A percentile compares a stretch with the other conserved stretches of the same genome.
phyloP scores from a whole-genome alignment of 352 stramenopile genomes.

The Globisporangium carolinianum region DNA sequence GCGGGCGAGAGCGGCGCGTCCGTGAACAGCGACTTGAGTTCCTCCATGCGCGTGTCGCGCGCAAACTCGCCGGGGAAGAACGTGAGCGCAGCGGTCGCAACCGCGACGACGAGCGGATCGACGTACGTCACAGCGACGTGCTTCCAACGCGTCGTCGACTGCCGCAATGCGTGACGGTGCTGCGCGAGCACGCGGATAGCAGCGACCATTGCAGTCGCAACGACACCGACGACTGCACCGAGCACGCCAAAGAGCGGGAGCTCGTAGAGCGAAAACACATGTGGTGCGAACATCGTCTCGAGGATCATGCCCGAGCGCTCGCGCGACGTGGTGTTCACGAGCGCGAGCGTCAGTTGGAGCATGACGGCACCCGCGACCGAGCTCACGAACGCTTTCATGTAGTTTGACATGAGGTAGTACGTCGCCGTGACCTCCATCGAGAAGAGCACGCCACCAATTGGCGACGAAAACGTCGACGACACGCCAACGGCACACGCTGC shows the following conservation, averaged over 20 bases:
- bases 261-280: constrained; percentile 61
- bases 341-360: constrained; percentile 58
- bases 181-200: constrained; percentile 51
- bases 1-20: constrained; percentile 27
- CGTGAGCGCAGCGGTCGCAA: constrained; percentile 57
- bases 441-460: constrained; percentile 93
- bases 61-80: constrained; percentile 70
- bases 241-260: constrained; percentile 64
- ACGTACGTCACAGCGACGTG: constrained; percentile 50
- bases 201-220: constrained; percentile 50
- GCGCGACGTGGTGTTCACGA: constrained; percentile 47
- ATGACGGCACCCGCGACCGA: constrained; percentile 71
- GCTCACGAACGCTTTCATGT: constrained; percentile 87
- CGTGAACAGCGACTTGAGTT: constrained; percentile 62
- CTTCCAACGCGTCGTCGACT: constrained; percentile 43
- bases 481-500: constrained; percentile 91
- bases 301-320: constrained; percentile 44
- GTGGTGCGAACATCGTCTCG: constrained; percentile 37
- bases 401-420: constrained; percentile 88
- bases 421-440: constrained; percentile 91
- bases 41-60: constrained; percentile 41
- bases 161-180: constrained; percentile 23
- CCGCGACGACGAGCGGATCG: constrained; percentile 54
- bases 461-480: constrained; percentile 89
- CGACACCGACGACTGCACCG: constrained; percentile 46